A percentile compares a stretch with the other conserved stretches of the same genome.
These are phyloP conservation scores for Ophiostoma angusticollis DNA, from an alignment of 2,329 filamentous ascomycete genomes.

Conservation along the genomic window DNA sequence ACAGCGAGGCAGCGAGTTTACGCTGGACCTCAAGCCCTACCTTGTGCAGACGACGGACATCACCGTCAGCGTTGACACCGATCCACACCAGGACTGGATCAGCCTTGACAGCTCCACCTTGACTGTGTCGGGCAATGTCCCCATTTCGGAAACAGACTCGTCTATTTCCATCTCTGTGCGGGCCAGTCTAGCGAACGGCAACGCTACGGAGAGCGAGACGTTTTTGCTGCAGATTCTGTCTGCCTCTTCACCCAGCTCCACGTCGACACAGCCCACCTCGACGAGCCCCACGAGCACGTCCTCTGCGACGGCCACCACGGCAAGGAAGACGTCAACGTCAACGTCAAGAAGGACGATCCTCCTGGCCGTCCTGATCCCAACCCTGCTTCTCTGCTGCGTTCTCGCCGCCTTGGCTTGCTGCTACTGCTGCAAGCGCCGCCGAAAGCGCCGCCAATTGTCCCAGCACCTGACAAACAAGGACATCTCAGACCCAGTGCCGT, in stretches of 20 bases:
- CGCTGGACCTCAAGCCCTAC: slow-evolving; percentile 30
- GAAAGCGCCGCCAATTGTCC: slow-evolving; percentile 11
- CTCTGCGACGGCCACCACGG: background rate
- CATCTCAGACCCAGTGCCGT: slow-evolving; percentile 22
- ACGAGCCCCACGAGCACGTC: slow-evolving; percentile 2
- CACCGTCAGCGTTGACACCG: slow-evolving; percentile 23
- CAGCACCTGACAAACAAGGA: slow-evolving; percentile 15
- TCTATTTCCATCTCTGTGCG: slow-evolving; percentile 17
- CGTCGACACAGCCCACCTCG: slow-evolving; percentile 3
- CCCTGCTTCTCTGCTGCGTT: slow-evolving; percentile 25
- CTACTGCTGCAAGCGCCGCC: slow-evolving; percentile 20
- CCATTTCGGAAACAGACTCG: slow-evolving; percentile 20
- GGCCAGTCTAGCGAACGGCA: slow-evolving; percentile 22
- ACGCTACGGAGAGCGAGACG: slow-evolving; percentile 24
- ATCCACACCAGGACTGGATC: slow-evolving; percentile 31
- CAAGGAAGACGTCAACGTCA: background rate
- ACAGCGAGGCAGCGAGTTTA: slow-evolving; percentile 28
- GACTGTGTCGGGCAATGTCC: slow-evolving; percentile 29
- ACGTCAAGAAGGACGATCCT: slow-evolving; percentile 21
- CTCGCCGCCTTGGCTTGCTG: slow-evolving; percentile 18
- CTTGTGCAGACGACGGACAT: slow-evolving; percentile 28
- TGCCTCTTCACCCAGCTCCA: slow-evolving; percentile 12
- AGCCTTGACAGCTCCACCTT: slow-evolving; percentile 21
- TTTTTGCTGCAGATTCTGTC: slow-evolving; percentile 25
- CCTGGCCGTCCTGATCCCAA: slow-evolving; percentile 31